Evolutionary conservation across 306 rosid genomes (phyloP).

Genomic region (Acacia melanoxylon): DNA sequence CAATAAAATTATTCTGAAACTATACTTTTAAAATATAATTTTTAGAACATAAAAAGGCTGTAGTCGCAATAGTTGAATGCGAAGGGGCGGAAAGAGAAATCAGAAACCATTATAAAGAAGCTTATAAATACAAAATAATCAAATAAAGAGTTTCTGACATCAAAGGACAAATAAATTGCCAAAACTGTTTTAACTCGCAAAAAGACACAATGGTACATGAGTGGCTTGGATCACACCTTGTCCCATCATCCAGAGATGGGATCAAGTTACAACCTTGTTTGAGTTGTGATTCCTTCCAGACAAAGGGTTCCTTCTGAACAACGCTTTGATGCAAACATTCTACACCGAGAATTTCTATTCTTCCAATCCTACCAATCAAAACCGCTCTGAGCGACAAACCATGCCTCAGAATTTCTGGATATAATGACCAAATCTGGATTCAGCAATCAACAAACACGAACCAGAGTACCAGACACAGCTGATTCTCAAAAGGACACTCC

Average conservation of each 20-base stretch:
- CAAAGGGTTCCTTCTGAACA: conserved; percentile 11
- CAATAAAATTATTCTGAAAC: not conserved
- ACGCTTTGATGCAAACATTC: conserved; percentile 34
- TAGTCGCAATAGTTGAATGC: not conserved
- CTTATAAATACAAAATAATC: conserved; percentile 33
- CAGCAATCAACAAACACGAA: conserved; percentile 33
- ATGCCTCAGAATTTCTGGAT: conserved; percentile 28
- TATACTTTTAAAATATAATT: not conserved
- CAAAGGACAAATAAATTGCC: conserved; percentile 31
- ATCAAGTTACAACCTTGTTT: conserved; percentile 1
- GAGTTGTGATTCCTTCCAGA: conserved; percentile 18
- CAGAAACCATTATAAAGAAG: conserved; percentile 1
- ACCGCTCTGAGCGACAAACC: conserved; percentile 27
- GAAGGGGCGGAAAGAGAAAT: not conserved
- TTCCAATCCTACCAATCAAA: conserved; percentile 33
- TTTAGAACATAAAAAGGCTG: not conserved
- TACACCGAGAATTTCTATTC: conserved; percentile 40
- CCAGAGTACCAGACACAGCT: conserved; percentile 37
- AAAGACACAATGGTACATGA: conserved; percentile 29
- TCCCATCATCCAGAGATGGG: conserved; percentile 36
- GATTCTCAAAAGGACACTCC: conserved; percentile 32
- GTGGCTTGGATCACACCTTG: conserved; percentile 34
- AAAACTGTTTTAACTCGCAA: conserved; percentile 40
- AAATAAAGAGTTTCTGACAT: conserved; percentile 21
- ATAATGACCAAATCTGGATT: conserved; percentile 33